A percentile compares a stretch with the other conserved stretches of the same genome.
Conservation (phyloP, 2,329 filamentous ascomycete genomes). For the Talaromyces sp. region DNA sequence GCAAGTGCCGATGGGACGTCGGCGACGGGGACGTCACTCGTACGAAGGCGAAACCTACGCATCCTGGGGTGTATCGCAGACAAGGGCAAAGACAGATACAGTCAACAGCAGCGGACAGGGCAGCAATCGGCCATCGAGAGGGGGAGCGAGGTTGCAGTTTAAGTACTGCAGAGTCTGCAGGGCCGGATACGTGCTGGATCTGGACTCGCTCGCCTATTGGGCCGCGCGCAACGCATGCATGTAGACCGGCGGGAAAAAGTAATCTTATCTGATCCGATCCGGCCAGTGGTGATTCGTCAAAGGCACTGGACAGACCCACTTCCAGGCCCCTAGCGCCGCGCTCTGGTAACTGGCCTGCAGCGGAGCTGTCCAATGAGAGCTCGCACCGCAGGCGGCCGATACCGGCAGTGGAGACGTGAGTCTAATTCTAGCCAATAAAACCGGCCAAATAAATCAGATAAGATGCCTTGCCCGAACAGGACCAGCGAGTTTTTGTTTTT, state of each 20-base stretch:
- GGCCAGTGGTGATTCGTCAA: background rate
- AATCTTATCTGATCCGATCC: background rate
- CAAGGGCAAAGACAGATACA: background rate
- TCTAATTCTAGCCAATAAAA: background rate
- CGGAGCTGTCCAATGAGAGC: background rate
- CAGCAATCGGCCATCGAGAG: background rate
- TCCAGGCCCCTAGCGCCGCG: too few species aligned
- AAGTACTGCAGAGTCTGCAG: background rate
- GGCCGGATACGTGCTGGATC: background rate
- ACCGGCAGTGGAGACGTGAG: background rate
- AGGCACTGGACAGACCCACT: background rate
- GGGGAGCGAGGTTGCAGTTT: background rate
- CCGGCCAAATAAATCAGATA: background rate
- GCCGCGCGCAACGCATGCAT: background rate
- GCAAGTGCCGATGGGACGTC: background rate
- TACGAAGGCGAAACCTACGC: background rate
- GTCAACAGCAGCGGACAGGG: background rate
- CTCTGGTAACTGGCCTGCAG: too few species aligned
- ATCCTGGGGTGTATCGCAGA: background rate
- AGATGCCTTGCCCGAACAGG: background rate
- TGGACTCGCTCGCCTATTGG: background rate
- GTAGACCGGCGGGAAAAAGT: background rate
- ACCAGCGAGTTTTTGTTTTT: background rate
- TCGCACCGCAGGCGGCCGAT: background rate
- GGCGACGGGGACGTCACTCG: background rate